These are phyloP conservation scores for Babesia caballi DNA, from an alignment of 169 alveolate species.

Conservation along the genomic window DNA sequence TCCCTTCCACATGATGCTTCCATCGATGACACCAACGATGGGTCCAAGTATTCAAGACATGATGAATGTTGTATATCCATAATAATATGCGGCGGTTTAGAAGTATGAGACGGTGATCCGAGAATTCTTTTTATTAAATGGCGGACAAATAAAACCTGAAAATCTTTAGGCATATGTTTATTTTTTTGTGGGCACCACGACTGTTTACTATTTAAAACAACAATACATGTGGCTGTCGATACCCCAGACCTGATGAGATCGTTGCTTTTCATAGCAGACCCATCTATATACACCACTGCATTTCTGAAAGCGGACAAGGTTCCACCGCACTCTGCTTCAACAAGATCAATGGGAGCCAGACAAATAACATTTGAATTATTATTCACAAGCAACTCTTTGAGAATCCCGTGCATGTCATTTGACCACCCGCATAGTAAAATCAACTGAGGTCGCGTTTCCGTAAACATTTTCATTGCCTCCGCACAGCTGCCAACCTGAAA, in stretches of 20 bases:
- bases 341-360: slow-evolving; percentile 64
- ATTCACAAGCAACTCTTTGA: slow-evolving; percentile 57
- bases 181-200: not conserved
- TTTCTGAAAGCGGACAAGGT: slow-evolving; percentile 48
- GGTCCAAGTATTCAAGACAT: slow-evolving; percentile 76
- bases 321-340: slow-evolving; percentile 19
- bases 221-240: slow-evolving; percentile 30
- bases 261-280: slow-evolving; percentile 67
- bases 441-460: slow-evolving; percentile 24
- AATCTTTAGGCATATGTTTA: slow-evolving; percentile 49
- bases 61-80: slow-evolving; percentile 72
- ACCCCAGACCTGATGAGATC: slow-evolving; percentile 66
- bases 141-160: slow-evolving; percentile 51
- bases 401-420: slow-evolving; percentile 58
- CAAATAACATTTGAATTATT: slow-evolving; percentile 57
- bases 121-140: slow-evolving; percentile 19
- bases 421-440: slow-evolving; percentile 77
- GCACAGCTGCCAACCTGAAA: slow-evolving; percentile 16
- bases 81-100: slow-evolving; percentile 46
- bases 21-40: slow-evolving; percentile 68
- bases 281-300: slow-evolving; percentile 66
- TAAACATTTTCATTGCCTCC: slow-evolving; percentile 7
- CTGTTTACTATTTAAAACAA: slow-evolving; percentile 47
- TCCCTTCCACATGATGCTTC: slow-evolving; percentile 68
- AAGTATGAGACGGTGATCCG: not conserved